These are phyloP conservation scores for Phlebiopsis flavidoalba DNA, from an alignment of 768 basidiomycete species.

Conservation along the genomic window DNA sequence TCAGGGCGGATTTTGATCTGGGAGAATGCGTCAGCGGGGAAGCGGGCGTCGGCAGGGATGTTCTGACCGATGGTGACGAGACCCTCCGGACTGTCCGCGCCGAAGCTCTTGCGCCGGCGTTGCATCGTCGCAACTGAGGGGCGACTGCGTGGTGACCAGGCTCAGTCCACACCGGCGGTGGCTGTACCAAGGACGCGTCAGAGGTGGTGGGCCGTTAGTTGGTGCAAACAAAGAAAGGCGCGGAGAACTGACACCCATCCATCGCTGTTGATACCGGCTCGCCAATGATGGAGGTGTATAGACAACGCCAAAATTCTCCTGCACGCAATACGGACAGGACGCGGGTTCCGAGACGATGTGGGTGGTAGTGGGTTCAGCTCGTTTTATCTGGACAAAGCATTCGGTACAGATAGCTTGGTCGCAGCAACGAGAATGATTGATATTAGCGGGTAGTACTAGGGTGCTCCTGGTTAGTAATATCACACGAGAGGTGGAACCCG, in stretches of 20 bases:
- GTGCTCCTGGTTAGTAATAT: background rate
- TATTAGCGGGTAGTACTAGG: conserved; percentile 93
- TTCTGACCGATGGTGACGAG: conserved; percentile 87
- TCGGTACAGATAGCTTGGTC: conserved; percentile 99
- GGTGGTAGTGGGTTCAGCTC: conserved; percentile 89
- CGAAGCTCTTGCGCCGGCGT: conserved; percentile 83
- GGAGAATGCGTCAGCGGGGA: conserved; percentile 4
- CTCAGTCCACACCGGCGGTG: conserved; percentile 39
- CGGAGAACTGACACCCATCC: conserved; percentile 50
- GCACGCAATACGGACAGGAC: conserved; percentile 96
- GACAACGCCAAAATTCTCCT: conserved; percentile 92
- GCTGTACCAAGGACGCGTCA: conserved; percentile 21
- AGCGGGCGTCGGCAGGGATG: background rate
- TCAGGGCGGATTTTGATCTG: conserved; percentile 97
- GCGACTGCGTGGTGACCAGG: background rate
- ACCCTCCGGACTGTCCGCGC: conserved; percentile 75
- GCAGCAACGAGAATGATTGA: conserved; percentile 96
- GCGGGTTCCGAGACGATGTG: conserved; percentile 96
- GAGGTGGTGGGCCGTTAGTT: conserved; percentile 1
- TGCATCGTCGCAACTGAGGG: conserved; percentile 34
- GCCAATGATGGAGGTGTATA: conserved; percentile 82
- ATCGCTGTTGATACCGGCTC: conserved; percentile 73
- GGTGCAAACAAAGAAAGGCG: background rate
- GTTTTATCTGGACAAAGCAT: conserved; percentile 99
- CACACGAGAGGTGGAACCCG: conserved; percentile 12